Base-by-base conservation (phyloP, 2,329 filamentous ascomycete genomes). In the Aaosphaeria arxii region DNA sequence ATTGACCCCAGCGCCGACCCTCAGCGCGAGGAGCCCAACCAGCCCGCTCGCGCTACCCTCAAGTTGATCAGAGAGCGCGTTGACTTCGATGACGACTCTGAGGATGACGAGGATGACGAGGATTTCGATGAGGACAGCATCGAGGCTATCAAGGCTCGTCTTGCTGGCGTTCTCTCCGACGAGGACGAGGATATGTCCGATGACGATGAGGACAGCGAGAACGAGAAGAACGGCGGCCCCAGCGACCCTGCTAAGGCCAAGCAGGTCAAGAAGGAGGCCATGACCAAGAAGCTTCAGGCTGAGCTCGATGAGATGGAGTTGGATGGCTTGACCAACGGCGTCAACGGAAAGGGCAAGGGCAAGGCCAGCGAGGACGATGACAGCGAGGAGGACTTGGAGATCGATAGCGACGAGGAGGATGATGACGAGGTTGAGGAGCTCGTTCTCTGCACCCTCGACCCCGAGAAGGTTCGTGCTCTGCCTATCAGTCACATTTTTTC, bases 391-490 rank as follows among this genome's bases (percentile, higher is more conserved):
- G 74, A 77, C 1, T 85, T 84, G 53, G 78, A 77, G 43, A 75
- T 70, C 40, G 71, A 73, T 38, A 74, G 78, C 40, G 71, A 73
- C 39, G 74, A 78, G 30, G 56, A 78, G 79, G 77, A 60, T 11
- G 77, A 59, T 13, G 74, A 77, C 1, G 76, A 90, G 64, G 77
- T 92, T 45, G 90, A 96, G 72, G 89, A 96, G 77, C 89, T 89
- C 63, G 91, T 97, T 60, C 77, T 99, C 62, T 99, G 94, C 83
- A 99, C 94, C 53, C 84, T 99, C 46, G 91, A 97, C 75, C 89
- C 91, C 31, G 85, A 90, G 73, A 89, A 87, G 78, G 94, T 96
- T 85, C 71, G 84, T 70, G 42, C 13, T 11, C n/a, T 46, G 28
- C 28, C 11, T 24, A 47, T 33, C 47, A 40, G 7, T 39, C 5